Base-by-base conservation (phyloP, 1,139 yeast species). In the Saccharomyces hybrid region DNA sequence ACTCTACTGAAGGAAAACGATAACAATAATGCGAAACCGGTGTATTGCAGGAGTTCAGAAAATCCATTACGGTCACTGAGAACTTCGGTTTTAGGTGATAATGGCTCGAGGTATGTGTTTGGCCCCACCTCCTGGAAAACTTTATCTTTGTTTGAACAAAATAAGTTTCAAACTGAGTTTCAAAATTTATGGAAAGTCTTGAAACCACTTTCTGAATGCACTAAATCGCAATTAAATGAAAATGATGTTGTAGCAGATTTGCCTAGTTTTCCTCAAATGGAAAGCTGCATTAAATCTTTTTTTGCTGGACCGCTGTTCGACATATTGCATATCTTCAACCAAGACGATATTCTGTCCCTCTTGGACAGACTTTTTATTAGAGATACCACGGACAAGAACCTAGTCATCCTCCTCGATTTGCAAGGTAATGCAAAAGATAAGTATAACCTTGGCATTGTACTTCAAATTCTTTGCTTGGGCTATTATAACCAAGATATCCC, bases 101-200 rank as follows among this genome's bases (percentile, higher is more conserved):
- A 49, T 47, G 58, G 54, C 20, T 47, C 25, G 23, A 53, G 47
- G 14, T 50, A 58, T 8, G 53, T 58, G 5, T 64, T 60, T 51
- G 68, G 68, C 1, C 62, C 66, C 11, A 64, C 69, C 0, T 59
- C 68, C 5, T 56, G 63, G 60, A 55, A 60, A 49, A 58, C 62
- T 1, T 48, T 59, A 14, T 53, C 60, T 16, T 53, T 57, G 3
- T 53, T 55, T 14, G 60, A 60, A 41, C 57, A 57, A 20, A 57
- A 57, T 25, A 56, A 59, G 26, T 61, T 59, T 46, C 55, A 57
- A 41, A 47, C 55, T 5, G 64, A 64, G 51, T 62, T 60, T 51
- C 51, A 48, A 31, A 61, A 53, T 20, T 31, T 63, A 5, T 60
- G 65, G 64, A 56, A 54, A n/a, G 55, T 51, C 49, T 53, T 64